These are phyloP conservation scores for Cryptococcus maquisensis DNA, from an alignment of 1,284 basidiomycete genomes.

Conservation along the genomic window DNA sequence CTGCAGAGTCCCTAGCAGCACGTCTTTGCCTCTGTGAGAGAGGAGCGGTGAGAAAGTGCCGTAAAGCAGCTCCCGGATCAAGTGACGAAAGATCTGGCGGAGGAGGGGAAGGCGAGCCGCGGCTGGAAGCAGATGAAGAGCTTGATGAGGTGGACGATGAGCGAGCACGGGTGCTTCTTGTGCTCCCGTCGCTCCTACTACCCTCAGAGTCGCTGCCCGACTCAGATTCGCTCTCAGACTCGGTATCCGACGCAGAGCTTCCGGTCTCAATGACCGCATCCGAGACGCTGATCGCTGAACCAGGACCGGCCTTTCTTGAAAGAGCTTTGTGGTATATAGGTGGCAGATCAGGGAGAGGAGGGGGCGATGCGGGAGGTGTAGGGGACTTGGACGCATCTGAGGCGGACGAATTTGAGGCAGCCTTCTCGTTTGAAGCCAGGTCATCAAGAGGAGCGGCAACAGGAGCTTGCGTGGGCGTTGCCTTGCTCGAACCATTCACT, in stretches of 20 bases:
- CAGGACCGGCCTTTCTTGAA: conserved; percentile 27
- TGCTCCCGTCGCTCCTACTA: neutral
- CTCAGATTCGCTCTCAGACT: conserved; percentile 12
- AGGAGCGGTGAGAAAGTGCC: conserved; percentile 27
- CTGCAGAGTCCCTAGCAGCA: conserved; percentile 27
- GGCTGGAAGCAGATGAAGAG: conserved; percentile 4
- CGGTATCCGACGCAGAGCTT: conserved; percentile 28
- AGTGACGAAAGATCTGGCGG: neutral
- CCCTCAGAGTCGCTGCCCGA: conserved; percentile 4
- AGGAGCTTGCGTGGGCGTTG: neutral
- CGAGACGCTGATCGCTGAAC: conserved; percentile 39
- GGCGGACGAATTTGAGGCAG: neutral
- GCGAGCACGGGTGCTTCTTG: neutral
- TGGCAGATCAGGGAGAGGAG: conserved; percentile 9
- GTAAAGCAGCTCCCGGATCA: conserved; percentile 22
- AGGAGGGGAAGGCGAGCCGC: neutral
- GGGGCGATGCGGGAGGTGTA: neutral
- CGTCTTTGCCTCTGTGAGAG: conserved; percentile 25
- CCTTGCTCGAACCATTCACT: neutral
- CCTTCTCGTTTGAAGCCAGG: neutral
- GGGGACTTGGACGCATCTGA: neutral
- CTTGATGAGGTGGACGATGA: conserved; percentile 2
- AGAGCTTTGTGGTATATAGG: conserved; percentile 31
- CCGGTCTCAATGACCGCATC: conserved; percentile 42
- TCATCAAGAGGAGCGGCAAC: neutral